phyloP scores from a whole-genome alignment of 768 basidiomycete species.

The Psilocybe cyanescens region DNA sequence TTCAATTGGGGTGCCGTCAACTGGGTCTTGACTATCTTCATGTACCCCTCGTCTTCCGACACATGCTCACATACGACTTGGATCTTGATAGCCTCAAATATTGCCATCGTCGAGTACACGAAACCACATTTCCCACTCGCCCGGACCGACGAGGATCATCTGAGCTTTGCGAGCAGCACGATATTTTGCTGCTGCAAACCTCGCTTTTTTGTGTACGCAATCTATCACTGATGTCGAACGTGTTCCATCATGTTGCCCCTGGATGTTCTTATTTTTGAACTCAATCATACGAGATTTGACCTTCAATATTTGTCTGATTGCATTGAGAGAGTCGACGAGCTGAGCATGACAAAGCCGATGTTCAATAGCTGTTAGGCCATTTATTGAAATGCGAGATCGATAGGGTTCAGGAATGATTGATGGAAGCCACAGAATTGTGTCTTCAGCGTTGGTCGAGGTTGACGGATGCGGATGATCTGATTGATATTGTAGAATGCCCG shows the following conservation, averaged over 20 bases:
- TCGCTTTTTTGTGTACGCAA: constrained; percentile 6
- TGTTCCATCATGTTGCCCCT: constrained; percentile 13
- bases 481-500: constrained; percentile 12
- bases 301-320: constrained; percentile 7
- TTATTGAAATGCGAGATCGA: not conserved
- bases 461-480: not conserved
- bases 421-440: constrained; percentile 13
- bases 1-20: no score
- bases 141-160: constrained; percentile 1
- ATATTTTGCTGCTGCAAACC: constrained; percentile 11
- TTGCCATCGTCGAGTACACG: constrained; percentile 6
- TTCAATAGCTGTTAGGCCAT: not conserved
- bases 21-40: no score
- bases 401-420: not conserved
- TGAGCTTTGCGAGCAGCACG: constrained; percentile 4
- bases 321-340: constrained; percentile 7
- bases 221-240: constrained; percentile 12
- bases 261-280: constrained; percentile 20
- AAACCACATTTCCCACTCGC: constrained; percentile 11
- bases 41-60: not conserved
- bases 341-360: constrained; percentile 5
- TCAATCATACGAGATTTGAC: constrained; percentile 13
- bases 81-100: constrained; percentile 17
- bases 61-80: not conserved
- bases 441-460: constrained; percentile 5